A percentile compares a stretch with the other conserved stretches of the same genome.
Evolutionary conservation across 805 yeast species (phyloP).

Genomic region (Wickerhamiella australiensis): DNA sequence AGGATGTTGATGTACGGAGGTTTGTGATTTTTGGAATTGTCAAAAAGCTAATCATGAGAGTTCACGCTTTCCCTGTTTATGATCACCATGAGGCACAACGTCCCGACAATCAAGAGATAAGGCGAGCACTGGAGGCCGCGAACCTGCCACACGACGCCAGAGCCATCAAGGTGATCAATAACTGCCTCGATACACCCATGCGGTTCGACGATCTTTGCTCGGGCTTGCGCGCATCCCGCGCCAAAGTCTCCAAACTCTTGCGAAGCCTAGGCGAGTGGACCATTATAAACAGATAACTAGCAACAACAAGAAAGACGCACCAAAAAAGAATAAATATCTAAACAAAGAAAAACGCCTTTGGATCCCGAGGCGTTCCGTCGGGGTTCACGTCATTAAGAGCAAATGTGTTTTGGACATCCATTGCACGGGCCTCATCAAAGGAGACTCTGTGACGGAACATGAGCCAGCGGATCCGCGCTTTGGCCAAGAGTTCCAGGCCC

Average conservation of each 20-base stretch:
- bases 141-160: background rate
- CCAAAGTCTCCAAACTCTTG: slow-evolving; percentile 17
- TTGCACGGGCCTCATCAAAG: slow-evolving; percentile 60
- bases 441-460: slow-evolving; percentile 42
- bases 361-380: slow-evolving; percentile 59
- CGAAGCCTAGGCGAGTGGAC: slow-evolving; percentile 20
- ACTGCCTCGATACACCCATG: slow-evolving; percentile 15
- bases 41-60: slow-evolving; percentile 70
- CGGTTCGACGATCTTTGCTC: slow-evolving; percentile 22
- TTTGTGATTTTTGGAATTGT: slow-evolving; percentile 79
- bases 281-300: slow-evolving; percentile 10
- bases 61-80: slow-evolving; percentile 61
- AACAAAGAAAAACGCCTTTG: slow-evolving; percentile 38
- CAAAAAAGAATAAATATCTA: background rate
- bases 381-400: slow-evolving; percentile 43
- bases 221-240: slow-evolving; percentile 20
- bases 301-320: background rate
- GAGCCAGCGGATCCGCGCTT: slow-evolving; percentile 37
- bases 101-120: slow-evolving; percentile 5
- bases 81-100: slow-evolving; percentile 16
- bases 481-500: slow-evolving; percentile 51
- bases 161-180: slow-evolving; percentile 3
- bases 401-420: slow-evolving; percentile 38
- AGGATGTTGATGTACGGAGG: slow-evolving; percentile 66
- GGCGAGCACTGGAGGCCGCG: slow-evolving; percentile 5